These are phyloP conservation scores for Castanopsis chinensis DNA, from an alignment of 306 rosid genomes.

Conservation along the genomic window DNA sequence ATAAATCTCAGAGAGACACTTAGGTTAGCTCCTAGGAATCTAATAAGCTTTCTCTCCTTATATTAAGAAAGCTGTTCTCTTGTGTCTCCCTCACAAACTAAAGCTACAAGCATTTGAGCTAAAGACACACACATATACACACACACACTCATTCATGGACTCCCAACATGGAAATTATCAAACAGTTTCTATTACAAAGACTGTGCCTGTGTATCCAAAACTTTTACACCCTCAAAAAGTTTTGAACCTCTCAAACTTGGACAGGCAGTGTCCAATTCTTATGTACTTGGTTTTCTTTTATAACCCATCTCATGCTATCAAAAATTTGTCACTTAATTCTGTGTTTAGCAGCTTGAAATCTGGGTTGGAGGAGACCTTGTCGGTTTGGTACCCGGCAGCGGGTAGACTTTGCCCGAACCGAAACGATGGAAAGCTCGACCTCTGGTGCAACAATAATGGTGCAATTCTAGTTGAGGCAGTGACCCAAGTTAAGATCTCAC, in stretches of 20 bases:
- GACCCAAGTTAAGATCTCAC: conserved; percentile 36
- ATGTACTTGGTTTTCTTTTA: conserved; percentile 74
- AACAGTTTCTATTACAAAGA: conserved; percentile 41
- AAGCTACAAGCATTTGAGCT: not conserved
- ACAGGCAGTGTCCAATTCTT: conserved; percentile 67
- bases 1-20: conserved; percentile 12
- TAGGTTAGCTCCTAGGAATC: conserved; percentile 28
- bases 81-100: conserved; percentile 1
- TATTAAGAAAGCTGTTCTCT: conserved; percentile 3
- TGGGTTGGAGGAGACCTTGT: conserved; percentile 66
- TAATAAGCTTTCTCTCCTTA: not conserved
- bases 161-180: conserved; percentile 27
- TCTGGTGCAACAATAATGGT: conserved; percentile 73
- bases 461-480: conserved; percentile 53
- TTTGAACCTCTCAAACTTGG: conserved; percentile 64
- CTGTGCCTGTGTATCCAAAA: conserved; percentile 50
- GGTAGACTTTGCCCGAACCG: conserved; percentile 52
- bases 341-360: conserved; percentile 49
- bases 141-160: conserved; percentile 29
- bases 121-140: too few species aligned
- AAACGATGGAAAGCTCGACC: conserved; percentile 51
- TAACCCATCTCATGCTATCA: conserved; percentile 6
- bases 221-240: conserved; percentile 35
- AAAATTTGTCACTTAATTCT: conserved; percentile 30
- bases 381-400: conserved; percentile 62